Conservation (phyloP, 805 yeast genomes). For the Cyberlindnera nakhonratchasimensis region DNA sequence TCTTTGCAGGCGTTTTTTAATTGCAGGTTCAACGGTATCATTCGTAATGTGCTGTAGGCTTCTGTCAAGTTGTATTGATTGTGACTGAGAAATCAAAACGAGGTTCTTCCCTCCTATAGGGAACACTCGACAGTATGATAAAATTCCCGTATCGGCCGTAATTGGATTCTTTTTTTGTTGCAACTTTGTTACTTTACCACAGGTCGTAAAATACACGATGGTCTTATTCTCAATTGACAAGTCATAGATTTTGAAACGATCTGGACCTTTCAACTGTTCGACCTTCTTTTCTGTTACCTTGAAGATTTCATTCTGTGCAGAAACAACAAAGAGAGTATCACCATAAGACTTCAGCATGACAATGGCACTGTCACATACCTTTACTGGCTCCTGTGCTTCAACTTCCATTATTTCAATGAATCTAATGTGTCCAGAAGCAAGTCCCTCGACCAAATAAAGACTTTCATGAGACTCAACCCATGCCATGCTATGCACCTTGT, state of each 20-base stretch:
- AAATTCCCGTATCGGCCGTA: slow-evolving; percentile 7
- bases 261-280: slow-evolving; percentile 6
- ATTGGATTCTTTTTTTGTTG: background rate
- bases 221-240: background rate
- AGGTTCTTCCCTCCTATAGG: slow-evolving; percentile 7
- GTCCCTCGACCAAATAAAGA: slow-evolving; percentile 17
- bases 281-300: slow-evolving; percentile 2
- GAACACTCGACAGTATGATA: slow-evolving; percentile 13
- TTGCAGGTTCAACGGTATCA: slow-evolving; percentile 16
- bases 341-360: slow-evolving; percentile 10
- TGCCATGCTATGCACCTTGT: slow-evolving; percentile 17
- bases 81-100: slow-evolving; percentile 11
- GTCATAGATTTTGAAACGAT: slow-evolving; percentile 23
- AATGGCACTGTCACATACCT: slow-evolving; percentile 15
- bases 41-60: background rate
- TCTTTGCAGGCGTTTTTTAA: slow-evolving; percentile 14
- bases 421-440: slow-evolving; percentile 21
- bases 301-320: slow-evolving; percentile 22
- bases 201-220: slow-evolving; percentile 10
- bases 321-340: slow-evolving; percentile 10
- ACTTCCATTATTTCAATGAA: slow-evolving; percentile 1
- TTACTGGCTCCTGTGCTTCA: background rate
- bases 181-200: slow-evolving; percentile 8
- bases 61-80: slow-evolving; percentile 8
- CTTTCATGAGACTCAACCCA: slow-evolving; percentile 16